phyloP scores from a whole-genome alignment of 2,329 filamentous ascomycete species.

The Colletotrichum lupini region DNA sequence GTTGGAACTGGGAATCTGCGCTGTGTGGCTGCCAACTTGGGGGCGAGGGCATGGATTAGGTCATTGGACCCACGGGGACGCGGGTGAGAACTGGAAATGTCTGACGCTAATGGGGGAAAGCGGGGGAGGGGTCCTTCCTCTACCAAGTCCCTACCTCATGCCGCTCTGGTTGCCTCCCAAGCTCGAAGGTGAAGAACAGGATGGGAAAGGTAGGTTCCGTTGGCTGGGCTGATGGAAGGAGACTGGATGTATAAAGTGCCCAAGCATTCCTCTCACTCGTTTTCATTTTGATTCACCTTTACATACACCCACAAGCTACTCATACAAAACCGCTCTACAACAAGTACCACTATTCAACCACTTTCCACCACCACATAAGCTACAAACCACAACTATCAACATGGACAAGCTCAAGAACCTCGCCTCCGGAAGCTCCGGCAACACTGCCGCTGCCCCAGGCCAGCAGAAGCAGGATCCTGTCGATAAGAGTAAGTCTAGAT shows the following conservation, averaged over 20 bases:
- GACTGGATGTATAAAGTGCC: background rate
- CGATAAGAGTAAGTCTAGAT: conserved; percentile 48
- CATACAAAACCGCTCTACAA: background rate
- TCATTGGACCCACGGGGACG: background rate
- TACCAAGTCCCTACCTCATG: too few relatives aligned
- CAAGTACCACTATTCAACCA: too few relatives aligned
- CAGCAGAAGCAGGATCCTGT: conserved; percentile 47
- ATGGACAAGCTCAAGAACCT: conserved; percentile 33
- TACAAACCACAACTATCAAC: background rate
- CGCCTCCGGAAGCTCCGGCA: conserved; percentile 1
- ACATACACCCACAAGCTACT: background rate
- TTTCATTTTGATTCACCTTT: too few relatives aligned
- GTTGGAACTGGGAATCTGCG: background rate
- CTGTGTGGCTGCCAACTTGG: background rate
- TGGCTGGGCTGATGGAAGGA: background rate
- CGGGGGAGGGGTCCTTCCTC: background rate
- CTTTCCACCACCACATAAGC: background rate
- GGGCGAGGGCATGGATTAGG: background rate
- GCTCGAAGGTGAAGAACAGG: too few relatives aligned
- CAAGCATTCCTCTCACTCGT: background rate
- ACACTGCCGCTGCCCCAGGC: conserved; percentile 6
- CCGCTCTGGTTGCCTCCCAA: background rate
- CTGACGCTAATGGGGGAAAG: background rate
- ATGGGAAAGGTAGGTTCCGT: too few relatives aligned
- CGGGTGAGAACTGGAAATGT: background rate